Evolutionary conservation across 257 asterid species (phyloP).

Genomic region (Lycium barbarum): DNA sequence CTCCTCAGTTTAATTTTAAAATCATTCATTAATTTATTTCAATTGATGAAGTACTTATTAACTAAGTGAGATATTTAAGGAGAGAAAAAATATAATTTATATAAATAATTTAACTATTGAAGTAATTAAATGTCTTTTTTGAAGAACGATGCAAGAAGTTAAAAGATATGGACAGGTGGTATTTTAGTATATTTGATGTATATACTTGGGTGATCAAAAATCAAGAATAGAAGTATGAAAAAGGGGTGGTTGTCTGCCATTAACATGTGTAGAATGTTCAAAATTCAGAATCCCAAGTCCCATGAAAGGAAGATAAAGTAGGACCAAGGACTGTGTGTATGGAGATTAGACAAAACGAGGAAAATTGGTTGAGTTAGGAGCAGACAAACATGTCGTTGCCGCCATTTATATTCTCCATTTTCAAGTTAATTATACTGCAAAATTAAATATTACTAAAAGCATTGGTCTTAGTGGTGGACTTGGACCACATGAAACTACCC

Average conservation of each 20-base stretch:
- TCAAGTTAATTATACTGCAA: not conserved
- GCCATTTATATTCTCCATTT: slow-evolving; percentile 10
- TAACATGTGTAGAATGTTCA: slow-evolving; percentile 23
- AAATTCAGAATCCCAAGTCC: not conserved
- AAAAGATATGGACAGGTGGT: too few species aligned
- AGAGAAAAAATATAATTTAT: too few species aligned
- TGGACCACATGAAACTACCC: not conserved
- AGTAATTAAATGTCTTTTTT: too few species aligned
- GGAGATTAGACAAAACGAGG: not conserved
- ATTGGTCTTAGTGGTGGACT: not conserved
- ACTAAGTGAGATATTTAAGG: too few species aligned
- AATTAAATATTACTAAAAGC: not conserved
- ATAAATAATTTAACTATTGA: too few species aligned
- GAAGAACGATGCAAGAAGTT: too few species aligned
- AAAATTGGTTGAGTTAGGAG: slow-evolving; percentile 24
- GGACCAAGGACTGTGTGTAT: not conserved
- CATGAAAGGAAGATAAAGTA: not conserved
- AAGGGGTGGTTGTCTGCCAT: slow-evolving; percentile 20
- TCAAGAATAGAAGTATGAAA: slow-evolving; percentile 13
- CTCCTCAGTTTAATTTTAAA: too few species aligned
- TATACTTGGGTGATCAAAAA: not conserved
- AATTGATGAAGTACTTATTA: too few species aligned
- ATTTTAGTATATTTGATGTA: too few species aligned
- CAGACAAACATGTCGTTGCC: not conserved
- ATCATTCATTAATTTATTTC: too few species aligned